These are phyloP conservation scores for Groenewaldozyma sp. DNA, from an alignment of 1,139 yeast species.

Conservation along the genomic window DNA sequence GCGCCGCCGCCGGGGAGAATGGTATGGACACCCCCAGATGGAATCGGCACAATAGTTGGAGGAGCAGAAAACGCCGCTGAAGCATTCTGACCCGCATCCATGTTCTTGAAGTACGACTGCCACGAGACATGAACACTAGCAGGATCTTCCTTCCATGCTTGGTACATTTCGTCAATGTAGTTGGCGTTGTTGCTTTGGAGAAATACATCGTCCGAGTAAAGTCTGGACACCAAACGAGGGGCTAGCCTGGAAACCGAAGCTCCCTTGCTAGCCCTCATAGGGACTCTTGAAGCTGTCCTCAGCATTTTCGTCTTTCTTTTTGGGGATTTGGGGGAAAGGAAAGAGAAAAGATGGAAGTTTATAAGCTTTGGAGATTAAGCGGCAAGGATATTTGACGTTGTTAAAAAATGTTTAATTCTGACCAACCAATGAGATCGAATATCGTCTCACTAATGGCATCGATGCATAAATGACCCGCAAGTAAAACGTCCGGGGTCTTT, in stretches of 20 bases:
- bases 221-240: not conserved
- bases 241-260: not conserved
- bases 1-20: constrained; percentile 35
- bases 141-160: constrained; percentile 90
- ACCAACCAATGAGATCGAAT: too few species aligned
- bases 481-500: too few species aligned
- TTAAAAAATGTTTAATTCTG: too few species aligned
- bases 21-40: constrained; percentile 46
- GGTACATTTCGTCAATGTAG: constrained; percentile 96
- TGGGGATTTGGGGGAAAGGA: too few species aligned
- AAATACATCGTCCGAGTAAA: constrained; percentile 49
- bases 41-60: constrained; percentile 69
- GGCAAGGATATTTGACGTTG: too few species aligned
- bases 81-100: constrained; percentile 60
- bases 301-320: too few species aligned
- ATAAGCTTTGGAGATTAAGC: too few species aligned
- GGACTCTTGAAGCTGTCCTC: not conserved
- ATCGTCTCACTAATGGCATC: too few species aligned
- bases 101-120: constrained; percentile 89
- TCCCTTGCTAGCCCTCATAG: not conserved
- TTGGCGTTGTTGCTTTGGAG: constrained; percentile 79
- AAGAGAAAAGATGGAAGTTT: too few species aligned
- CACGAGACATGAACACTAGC: constrained; percentile 87
- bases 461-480: too few species aligned
- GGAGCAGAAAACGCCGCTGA: constrained; percentile 80